Percentiles rank a stretch among this genome's conserved stretches.
phyloP scores from a whole-genome alignment of 306 rosid species.

The Quercus engelmannii region DNA sequence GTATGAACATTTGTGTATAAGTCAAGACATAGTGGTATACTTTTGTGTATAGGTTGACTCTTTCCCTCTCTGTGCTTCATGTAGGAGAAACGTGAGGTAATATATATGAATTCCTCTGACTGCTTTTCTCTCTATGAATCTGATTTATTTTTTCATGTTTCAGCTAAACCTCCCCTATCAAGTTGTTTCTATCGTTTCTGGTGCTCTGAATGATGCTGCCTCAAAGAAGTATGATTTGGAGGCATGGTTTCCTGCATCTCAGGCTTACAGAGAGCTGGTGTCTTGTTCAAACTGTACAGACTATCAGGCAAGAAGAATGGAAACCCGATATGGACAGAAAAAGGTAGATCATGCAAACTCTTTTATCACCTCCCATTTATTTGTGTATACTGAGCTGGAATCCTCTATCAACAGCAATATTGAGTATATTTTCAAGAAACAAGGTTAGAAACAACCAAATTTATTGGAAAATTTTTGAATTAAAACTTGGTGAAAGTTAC shows the following conservation, averaged over 20 bases:
- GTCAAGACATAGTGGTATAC: background rate
- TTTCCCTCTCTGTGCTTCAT: background rate
- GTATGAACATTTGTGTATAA: background rate
- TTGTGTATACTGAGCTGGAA: background rate
- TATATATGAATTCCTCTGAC: background rate
- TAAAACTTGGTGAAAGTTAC: too few relatives aligned
- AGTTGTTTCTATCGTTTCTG: conserved; percentile 85
- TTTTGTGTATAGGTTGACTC: background rate
- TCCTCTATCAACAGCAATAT: background rate
- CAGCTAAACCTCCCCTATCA: conserved; percentile 87
- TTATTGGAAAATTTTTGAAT: background rate
- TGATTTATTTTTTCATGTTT: conserved; percentile 3
- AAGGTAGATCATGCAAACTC: conserved; percentile 53
- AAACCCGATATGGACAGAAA: conserved; percentile 89
- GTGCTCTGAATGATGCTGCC: conserved; percentile 98
- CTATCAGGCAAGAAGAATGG: conserved; percentile 84
- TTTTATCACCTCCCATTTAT: background rate
- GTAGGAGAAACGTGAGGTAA: background rate
- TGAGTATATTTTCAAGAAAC: background rate
- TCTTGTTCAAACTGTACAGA: conserved; percentile 98
- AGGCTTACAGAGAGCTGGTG: conserved; percentile 80
- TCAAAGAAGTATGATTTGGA: conserved; percentile 95
- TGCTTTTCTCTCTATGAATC: background rate
- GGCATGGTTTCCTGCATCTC: conserved; percentile 96
- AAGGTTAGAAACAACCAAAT: background rate